Evolutionary conservation across 1,139 yeast species (phyloP), one percentile per base, ranked within the genome.

Genomic region (Debaryomyces sp.): DNA sequence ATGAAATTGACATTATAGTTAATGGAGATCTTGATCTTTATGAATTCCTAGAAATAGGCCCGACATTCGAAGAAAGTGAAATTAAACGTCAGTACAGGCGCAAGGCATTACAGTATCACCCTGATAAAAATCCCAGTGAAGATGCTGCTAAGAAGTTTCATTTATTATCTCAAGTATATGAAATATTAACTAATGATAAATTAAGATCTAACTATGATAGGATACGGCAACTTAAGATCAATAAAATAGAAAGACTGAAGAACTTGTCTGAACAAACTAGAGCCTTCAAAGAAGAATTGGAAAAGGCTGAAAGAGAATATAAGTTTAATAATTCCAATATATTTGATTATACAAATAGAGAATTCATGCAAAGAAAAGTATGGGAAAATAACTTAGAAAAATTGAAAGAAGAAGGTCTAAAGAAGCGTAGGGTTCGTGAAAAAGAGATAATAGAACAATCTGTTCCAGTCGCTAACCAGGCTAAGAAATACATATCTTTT

Each of bases 51-150:
- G 69, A 62, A 5, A 64, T 73, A 5, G 42, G 55, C 0, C 56
- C 59, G 0, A 56, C 58, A 4, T 65, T 71, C 2, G 66, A 80
- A 2, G 85, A 80, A 24, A 45, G 68, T 0, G 95, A 87, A 52
- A 76, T 94, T 53, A 89, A 89, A 66, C 85, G 84, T 63, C 96
- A 96, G 6, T 94, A 89, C 63, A 77, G 97, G 49, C 83, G 80
- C 58, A 82, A 82, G 60, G 98, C 99, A 0, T 73, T 92, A 18
- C 73, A 71, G 52, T 84, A 82, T 51, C 99, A 94, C 58, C 86
- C 86, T 0, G 86, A 81, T 61, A 81, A 80, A 61, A 72, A 75
- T 53, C 57, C 63, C 3, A 59, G 70, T 3, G 67, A 68, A 5
- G 68, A 64, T 30, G 67, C 70, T 2, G 62, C 58, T 10, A 62